Evolutionary conservation across 345 rosid species (phyloP).

Genomic region (Durio zibethinus): DNA sequence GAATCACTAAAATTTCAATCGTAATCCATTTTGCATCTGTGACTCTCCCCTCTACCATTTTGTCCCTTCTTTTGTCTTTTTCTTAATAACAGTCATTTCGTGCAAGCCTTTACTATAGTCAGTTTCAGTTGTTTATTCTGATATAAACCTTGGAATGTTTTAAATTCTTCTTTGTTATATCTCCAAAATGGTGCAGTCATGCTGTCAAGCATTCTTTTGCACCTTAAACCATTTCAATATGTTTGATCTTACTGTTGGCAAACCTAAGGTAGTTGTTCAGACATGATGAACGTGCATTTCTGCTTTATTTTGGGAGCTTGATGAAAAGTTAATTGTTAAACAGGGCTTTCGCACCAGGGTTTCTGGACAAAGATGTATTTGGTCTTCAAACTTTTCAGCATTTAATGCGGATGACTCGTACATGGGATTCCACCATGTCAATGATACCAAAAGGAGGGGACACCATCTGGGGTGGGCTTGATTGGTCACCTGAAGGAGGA

Average conservation of each 20-base stretch:
- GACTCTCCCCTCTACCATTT: background rate
- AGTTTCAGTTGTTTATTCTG: background rate
- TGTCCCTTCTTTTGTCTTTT: background rate
- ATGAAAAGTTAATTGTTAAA: slow-evolving; percentile 20
- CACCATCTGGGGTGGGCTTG: slow-evolving; percentile 65
- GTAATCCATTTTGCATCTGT: background rate
- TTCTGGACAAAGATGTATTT: slow-evolving; percentile 57
- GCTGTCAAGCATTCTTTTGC: background rate
- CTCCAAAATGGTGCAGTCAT: background rate
- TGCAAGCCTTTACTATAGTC: background rate
- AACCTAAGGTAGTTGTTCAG: background rate
- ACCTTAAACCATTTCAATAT: background rate
- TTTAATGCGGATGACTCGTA: slow-evolving; percentile 65
- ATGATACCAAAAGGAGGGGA: slow-evolving; percentile 81
- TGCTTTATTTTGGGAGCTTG: slow-evolving; percentile 11
- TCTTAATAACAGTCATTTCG: background rate
- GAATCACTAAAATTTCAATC: background rate
- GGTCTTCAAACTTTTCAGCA: slow-evolving; percentile 60
- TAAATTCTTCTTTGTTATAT: background rate
- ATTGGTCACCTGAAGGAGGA: slow-evolving; percentile 62
- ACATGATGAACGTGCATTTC: background rate
- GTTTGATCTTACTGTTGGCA: background rate
- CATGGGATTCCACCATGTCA: slow-evolving; percentile 79
- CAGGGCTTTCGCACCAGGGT: slow-evolving; percentile 62
- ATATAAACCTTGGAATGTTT: background rate